phyloP scores from a whole-genome alignment of 371 early-diverging fungal species.

The Astathelohania contejeani region DNA sequence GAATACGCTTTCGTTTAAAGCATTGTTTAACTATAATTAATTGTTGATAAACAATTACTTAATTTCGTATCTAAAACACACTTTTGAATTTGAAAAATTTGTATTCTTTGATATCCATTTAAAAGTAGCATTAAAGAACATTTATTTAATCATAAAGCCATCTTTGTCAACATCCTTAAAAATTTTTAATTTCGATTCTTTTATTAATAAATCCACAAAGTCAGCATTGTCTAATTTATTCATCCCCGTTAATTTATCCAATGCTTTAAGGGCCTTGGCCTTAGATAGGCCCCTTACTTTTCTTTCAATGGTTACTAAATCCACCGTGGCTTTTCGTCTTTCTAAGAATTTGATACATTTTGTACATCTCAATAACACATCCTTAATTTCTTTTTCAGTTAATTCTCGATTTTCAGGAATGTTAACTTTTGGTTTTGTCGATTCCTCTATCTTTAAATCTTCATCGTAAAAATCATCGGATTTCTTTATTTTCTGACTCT shows the following conservation, averaged over 20 bases:
- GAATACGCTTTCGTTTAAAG: too few species aligned
- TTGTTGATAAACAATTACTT: too few species aligned
- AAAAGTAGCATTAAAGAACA: too few species aligned
- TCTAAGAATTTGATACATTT: constrained; percentile 8
- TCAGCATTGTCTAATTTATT: constrained; percentile 10
- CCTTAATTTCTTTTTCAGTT: constrained; percentile 1
- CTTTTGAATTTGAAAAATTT: too few species aligned
- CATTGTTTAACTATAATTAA: too few species aligned
- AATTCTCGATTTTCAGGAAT: background rate
- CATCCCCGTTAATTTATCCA: constrained; percentile 13
- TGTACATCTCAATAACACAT: constrained; percentile 1
- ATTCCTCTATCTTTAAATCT: background rate
- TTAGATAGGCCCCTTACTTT: constrained; percentile 23
- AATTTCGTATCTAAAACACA: too few species aligned
- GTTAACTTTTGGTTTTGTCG: background rate
- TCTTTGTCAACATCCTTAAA: constrained; percentile 36
- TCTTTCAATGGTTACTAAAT: constrained; percentile 14
- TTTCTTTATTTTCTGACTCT: background rate
- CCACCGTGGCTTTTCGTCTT: constrained; percentile 8
- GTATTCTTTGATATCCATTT: too few species aligned
- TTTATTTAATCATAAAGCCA: constrained; percentile 42
- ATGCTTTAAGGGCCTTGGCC: constrained; percentile 11
- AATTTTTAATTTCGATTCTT: constrained; percentile 27
- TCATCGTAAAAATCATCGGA: background rate
- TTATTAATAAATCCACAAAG: constrained; percentile 33